A percentile compares a stretch with the other conserved stretches of the same genome.
Conservation (phyloP, 768 basidiomycete genomes). For the Pholiota molesta region DNA sequence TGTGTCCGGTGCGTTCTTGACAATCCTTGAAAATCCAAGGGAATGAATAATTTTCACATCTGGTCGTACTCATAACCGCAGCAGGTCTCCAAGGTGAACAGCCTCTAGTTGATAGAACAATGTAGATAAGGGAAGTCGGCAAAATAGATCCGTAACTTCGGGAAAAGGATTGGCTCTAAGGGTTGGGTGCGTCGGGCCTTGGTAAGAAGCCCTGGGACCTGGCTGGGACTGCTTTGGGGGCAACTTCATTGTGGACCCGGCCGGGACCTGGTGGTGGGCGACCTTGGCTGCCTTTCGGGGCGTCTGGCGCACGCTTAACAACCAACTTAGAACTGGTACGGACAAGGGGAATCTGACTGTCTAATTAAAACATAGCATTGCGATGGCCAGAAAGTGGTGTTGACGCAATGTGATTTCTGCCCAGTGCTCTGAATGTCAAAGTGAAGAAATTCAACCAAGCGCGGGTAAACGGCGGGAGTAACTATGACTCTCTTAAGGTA, state of each 20-base stretch:
- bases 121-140: no score
- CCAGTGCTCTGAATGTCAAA: slow-evolving; percentile 84
- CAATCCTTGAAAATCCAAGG: slow-evolving; percentile 78
- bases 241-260: slow-evolving; percentile 32
- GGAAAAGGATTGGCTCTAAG: slow-evolving; percentile 49
- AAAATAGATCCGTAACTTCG: slow-evolving; percentile 53
- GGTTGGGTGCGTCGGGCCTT: slow-evolving; percentile 40
- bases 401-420: slow-evolving; percentile 77
- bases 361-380: slow-evolving; percentile 87
- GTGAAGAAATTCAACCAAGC: slow-evolving; percentile 82
- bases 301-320: slow-evolving; percentile 25
- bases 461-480: slow-evolving; percentile 80
- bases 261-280: slow-evolving; percentile 30
- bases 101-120: slow-evolving; percentile 73
- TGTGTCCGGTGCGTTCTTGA: slow-evolving; percentile 72
- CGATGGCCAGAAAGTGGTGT: slow-evolving; percentile 47
- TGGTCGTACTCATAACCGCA: slow-evolving; percentile 80
- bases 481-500: slow-evolving; percentile 86
- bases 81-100: slow-evolving; percentile 83
- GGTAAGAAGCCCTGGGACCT: slow-evolving; percentile 32
- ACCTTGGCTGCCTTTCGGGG: slow-evolving; percentile 27
- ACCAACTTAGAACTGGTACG: slow-evolving; percentile 44
- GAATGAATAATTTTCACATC: slow-evolving; percentile 70
- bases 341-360: slow-evolving; percentile 85
- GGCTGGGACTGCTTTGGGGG: slow-evolving; percentile 35